These are phyloP conservation scores for Schizonepeta tenuifolia DNA, from an alignment of 257 asterid species.

Conservation along the genomic window DNA sequence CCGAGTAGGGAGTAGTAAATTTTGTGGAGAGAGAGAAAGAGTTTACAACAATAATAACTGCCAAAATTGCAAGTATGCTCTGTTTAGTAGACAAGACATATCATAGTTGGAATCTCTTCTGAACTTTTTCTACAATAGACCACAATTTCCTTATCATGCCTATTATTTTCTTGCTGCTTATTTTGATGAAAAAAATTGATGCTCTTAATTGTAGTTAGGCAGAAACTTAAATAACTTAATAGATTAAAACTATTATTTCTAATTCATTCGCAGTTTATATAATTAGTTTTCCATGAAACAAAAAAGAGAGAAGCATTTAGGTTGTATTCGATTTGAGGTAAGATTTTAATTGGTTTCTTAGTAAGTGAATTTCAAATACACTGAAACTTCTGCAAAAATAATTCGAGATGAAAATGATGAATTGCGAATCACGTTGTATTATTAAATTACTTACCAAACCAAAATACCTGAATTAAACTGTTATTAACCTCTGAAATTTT, in stretches of 20 bases:
- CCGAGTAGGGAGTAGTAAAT: too few species aligned
- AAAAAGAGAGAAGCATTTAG: background rate
- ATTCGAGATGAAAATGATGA: too few species aligned
- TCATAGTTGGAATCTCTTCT: slow-evolving; percentile 21
- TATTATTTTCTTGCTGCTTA: background rate
- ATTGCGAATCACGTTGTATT: too few species aligned
- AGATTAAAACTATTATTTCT: background rate
- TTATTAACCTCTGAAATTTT: too few species aligned
- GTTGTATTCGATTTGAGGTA: background rate
- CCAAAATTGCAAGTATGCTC: background rate
- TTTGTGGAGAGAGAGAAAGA: slow-evolving; percentile 18
- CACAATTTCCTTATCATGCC: background rate
- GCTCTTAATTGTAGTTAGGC: background rate
- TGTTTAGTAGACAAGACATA: slow-evolving; percentile 4
- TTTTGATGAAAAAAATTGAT: slow-evolving; percentile 2
- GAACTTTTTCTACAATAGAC: slow-evolving; percentile 6
- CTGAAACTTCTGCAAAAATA: too few species aligned
- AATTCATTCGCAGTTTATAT: background rate
- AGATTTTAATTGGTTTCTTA: background rate
- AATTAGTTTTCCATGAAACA: background rate
- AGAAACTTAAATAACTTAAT: background rate
- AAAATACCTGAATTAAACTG: too few species aligned
- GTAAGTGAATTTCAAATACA: too few species aligned
- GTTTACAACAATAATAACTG: background rate
- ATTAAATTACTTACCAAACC: too few species aligned